Conservation (phyloP, 257 asterid species). For the Asclepias syriaca region DNA sequence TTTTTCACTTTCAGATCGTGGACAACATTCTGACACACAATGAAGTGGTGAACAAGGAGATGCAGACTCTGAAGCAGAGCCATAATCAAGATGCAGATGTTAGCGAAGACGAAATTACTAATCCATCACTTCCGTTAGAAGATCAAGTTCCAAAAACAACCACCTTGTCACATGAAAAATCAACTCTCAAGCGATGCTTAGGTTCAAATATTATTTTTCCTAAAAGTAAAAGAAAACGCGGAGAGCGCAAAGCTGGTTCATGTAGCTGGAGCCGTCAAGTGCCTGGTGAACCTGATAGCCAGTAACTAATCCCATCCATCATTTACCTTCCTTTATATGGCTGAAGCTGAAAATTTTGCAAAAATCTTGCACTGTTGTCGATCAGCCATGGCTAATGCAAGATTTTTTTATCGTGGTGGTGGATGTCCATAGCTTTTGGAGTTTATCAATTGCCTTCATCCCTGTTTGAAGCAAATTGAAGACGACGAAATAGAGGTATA, state of each 20-base stretch:
- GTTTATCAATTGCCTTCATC: not conserved
- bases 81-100: conserved; percentile 31
- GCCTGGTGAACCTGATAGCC: conserved; percentile 50
- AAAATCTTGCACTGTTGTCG: not conserved
- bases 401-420: not conserved
- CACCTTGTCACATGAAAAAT: conserved; percentile 26
- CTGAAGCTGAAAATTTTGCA: not conserved
- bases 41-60: conserved; percentile 53
- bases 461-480: not conserved
- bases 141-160: conserved; percentile 26
- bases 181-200: conserved; percentile 36
- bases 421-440: not conserved
- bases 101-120: conserved; percentile 51
- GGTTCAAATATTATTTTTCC: conserved; percentile 57
- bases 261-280: conserved; percentile 59
- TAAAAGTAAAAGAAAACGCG: conserved; percentile 73
- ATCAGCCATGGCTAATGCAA: not conserved
- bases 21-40: conserved; percentile 63
- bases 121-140: conserved; percentile 22
- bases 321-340: not conserved
- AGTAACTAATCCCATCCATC: conserved; percentile 16
- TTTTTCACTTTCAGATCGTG: conserved; percentile 47
- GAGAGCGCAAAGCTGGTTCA: conserved; percentile 79
- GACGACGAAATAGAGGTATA: not conserved
- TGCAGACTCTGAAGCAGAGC: conserved; percentile 25